Conservation (phyloP, 495 filamentous ascomycete genomes). For the Hyaloscypha finlandica region DNA sequence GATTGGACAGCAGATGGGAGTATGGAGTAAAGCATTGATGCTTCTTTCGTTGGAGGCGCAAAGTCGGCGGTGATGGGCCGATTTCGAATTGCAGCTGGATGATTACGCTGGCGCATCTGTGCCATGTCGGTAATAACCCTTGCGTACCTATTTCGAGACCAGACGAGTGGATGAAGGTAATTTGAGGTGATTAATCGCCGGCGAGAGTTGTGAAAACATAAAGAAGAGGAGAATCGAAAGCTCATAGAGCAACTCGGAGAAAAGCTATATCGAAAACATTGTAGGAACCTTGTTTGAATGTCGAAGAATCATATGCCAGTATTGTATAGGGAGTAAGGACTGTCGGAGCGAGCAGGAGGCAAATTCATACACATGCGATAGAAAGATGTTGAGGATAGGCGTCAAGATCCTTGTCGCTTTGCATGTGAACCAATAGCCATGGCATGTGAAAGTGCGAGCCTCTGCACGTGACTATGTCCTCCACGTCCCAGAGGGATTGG, state of each 20-base stretch:
- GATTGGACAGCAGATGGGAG: conserved; percentile 28
- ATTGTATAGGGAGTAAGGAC: not conserved
- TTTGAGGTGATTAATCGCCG: not conserved
- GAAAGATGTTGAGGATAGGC: not conserved
- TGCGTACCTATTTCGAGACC: not conserved
- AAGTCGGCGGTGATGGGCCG: conserved; percentile 19
- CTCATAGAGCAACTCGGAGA: not conserved
- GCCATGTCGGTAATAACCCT: conserved; percentile 5
- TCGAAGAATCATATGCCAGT: not conserved
- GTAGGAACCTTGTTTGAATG: not conserved
- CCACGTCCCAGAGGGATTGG: no score
- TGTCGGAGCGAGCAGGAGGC: not conserved
- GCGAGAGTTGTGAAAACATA: not conserved
- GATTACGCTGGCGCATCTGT: conserved; percentile 7
- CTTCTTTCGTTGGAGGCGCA: conserved; percentile 2
- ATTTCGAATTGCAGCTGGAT: conserved; percentile 2
- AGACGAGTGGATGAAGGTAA: not conserved
- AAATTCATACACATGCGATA: not conserved
- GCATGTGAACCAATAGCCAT: not conserved
- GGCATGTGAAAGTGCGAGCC: not conserved
- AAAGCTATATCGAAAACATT: not conserved
- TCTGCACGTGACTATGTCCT: not conserved
- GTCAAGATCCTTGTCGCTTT: not conserved
- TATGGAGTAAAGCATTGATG: conserved; percentile 32
- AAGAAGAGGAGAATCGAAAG: not conserved